Evolutionary conservation across 345 rosid species (phyloP).

Genomic region (Melaleuca alternifolia): DNA sequence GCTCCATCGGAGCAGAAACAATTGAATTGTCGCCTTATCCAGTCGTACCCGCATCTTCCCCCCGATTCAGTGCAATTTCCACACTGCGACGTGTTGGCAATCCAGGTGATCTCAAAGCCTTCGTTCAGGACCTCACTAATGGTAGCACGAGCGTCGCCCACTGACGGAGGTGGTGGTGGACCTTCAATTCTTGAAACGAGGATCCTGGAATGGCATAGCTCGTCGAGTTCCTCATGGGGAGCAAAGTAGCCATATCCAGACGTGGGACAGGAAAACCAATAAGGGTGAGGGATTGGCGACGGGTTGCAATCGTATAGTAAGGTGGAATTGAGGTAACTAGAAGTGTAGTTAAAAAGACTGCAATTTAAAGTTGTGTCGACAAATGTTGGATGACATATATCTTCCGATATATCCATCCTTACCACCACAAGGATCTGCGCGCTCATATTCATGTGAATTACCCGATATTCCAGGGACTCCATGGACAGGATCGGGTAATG

Average conservation of each 20-base stretch:
- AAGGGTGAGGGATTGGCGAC: rapidly evolving
- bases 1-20: background rate
- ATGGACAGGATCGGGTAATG: background rate
- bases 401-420: background rate
- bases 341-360: background rate
- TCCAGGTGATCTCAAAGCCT: background rate
- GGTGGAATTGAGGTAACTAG: rapidly evolving
- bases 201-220: background rate
- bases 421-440: background rate
- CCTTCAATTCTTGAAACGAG: rapidly evolving
- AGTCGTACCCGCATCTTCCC: background rate
- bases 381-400: background rate
- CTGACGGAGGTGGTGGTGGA: rapidly evolving
- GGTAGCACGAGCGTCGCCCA: rapidly evolving
- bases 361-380: background rate
- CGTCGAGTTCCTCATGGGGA: rapidly evolving
- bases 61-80: background rate
- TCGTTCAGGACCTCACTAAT: background rate
- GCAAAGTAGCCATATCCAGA: background rate
- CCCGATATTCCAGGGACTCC: background rate
- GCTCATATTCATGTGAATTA: background rate
- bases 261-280: rapidly evolving
- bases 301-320: background rate
- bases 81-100: background rate
- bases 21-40: rapidly evolving